Evolutionary conservation across 2,329 filamentous ascomycete genomes (phyloP).

Genomic region (Talaromyces atroroseus): DNA sequence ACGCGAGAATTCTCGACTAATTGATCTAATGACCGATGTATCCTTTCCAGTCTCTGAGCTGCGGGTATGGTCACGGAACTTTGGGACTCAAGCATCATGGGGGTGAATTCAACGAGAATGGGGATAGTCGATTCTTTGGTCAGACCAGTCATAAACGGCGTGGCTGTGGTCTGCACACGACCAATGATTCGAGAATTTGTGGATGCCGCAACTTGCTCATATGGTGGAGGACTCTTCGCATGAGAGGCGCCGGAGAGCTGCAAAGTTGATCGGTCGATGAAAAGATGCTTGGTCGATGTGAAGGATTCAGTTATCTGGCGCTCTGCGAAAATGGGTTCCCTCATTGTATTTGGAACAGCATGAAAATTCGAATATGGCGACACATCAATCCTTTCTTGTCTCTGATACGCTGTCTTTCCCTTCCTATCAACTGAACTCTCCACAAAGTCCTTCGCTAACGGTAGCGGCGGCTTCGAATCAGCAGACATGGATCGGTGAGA

Average conservation of each 20-base stretch:
- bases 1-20: slow-evolving; percentile 38
- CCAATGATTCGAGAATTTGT: slow-evolving; percentile 39
- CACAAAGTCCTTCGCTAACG: slow-evolving; percentile 16
- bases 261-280: slow-evolving; percentile 36
- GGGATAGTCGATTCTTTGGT: slow-evolving; percentile 33
- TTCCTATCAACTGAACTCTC: slow-evolving; percentile 35
- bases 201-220: slow-evolving; percentile 38
- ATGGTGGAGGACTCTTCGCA: slow-evolving; percentile 37
- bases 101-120: slow-evolving; percentile 38
- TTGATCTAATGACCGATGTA: slow-evolving; percentile 35
- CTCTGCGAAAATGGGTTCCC: slow-evolving; percentile 15
- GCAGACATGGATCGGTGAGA: slow-evolving; percentile 20
- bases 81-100: slow-evolving; percentile 34
- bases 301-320: slow-evolving; percentile 21
- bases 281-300: slow-evolving; percentile 26
- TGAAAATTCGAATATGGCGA: slow-evolving; percentile 10
- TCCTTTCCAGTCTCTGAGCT: slow-evolving; percentile 29
- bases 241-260: slow-evolving; percentile 36
- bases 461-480: slow-evolving; percentile 29
- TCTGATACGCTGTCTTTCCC: slow-evolving; percentile 2
- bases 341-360: slow-evolving; percentile 4
- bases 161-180: slow-evolving; percentile 35
- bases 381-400: slow-evolving; percentile 7
- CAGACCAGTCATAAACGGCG: slow-evolving; percentile 25
- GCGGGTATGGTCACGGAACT: slow-evolving; percentile 24